Conservation (phyloP, 129 eudicot species). For the Chrysanthemum makinoi region DNA sequence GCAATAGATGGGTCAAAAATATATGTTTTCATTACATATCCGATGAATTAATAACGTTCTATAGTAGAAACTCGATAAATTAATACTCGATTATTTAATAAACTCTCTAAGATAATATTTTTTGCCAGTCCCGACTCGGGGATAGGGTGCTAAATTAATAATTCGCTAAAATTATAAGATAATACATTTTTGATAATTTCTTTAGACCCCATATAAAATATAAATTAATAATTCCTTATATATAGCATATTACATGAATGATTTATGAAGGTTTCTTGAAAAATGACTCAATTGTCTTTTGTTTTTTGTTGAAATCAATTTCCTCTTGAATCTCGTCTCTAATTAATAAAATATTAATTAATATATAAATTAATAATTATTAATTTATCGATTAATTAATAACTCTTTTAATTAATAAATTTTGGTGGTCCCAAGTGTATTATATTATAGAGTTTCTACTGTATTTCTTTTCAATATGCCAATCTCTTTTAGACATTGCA, state of each 20-base stretch:
- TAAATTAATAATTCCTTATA: conserved; percentile 30
- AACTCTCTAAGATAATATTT: conserved; percentile 22
- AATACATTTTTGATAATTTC: conserved; percentile 10
- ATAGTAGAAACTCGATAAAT: conserved; percentile 39
- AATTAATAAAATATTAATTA: no score
- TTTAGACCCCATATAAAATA: conserved; percentile 29
- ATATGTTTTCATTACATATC: no score
- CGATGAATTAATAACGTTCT: no score
- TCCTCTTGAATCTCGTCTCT: conserved; percentile 34
- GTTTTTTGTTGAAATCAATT: conserved; percentile 38
- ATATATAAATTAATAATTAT: no score
- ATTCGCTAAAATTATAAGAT: conserved; percentile 37
- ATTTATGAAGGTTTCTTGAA: conserved; percentile 29
- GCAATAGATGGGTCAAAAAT: no score
- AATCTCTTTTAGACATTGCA: no score
- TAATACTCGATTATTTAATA: conserved; percentile 36
- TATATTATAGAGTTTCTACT: no score
- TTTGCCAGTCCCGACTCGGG: conserved; percentile 27
- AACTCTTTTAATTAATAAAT: no score
- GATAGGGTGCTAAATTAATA: conserved; percentile 35
- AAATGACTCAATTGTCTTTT: conserved; percentile 36
- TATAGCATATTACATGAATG: conserved; percentile 32
- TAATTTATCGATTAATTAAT: no score
- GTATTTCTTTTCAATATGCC: no score
- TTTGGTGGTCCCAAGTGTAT: no score